Conservation (phyloP, 768 basidiomycete species). For the Saitozyma podzolica region DNA sequence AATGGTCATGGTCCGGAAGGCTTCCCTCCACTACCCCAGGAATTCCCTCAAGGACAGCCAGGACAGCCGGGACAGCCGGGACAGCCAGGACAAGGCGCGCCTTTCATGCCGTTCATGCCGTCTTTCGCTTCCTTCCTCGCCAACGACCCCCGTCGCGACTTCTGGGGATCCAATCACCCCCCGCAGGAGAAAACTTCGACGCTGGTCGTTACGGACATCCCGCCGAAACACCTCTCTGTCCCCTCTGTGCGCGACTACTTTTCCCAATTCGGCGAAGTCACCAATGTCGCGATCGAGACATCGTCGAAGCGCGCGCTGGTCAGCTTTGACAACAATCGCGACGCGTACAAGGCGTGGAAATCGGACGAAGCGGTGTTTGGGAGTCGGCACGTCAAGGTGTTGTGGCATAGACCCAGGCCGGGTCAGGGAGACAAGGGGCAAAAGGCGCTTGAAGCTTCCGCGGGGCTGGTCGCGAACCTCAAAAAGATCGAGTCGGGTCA, state of each 20-base stretch:
- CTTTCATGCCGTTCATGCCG: background rate
- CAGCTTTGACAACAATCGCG: conserved; percentile 76
- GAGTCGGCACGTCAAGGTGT: conserved; percentile 91
- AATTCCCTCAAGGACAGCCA: background rate
- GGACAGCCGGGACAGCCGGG: background rate
- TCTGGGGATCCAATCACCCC: conserved; percentile 41
- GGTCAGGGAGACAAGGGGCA: conserved; percentile 80
- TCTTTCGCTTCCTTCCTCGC: background rate
- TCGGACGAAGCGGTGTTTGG: conserved; percentile 91
- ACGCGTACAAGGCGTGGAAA: conserved; percentile 87
- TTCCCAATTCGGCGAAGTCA: conserved; percentile 85
- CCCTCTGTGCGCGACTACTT: conserved; percentile 84
- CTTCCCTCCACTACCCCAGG: background rate
- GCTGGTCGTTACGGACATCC: conserved; percentile 91
- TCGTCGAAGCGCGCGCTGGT: conserved; percentile 75
- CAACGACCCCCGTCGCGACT: conserved; percentile 12
- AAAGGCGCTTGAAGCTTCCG: conserved; percentile 77
- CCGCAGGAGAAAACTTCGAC: conserved; percentile 42
- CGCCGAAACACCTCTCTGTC: conserved; percentile 74
- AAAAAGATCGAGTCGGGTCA: conserved; percentile 37
- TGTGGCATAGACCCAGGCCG: conserved; percentile 92
- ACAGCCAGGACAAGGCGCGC: background rate
- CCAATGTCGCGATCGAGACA: conserved; percentile 85
- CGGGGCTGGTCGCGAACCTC: conserved; percentile 70
- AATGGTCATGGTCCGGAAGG: background rate